Percentiles rank a stretch among this genome's conserved stretches.
These are phyloP conservation scores for Ustilago nuda DNA, from an alignment of 1,284 basidiomycete genomes.

Conservation along the genomic window DNA sequence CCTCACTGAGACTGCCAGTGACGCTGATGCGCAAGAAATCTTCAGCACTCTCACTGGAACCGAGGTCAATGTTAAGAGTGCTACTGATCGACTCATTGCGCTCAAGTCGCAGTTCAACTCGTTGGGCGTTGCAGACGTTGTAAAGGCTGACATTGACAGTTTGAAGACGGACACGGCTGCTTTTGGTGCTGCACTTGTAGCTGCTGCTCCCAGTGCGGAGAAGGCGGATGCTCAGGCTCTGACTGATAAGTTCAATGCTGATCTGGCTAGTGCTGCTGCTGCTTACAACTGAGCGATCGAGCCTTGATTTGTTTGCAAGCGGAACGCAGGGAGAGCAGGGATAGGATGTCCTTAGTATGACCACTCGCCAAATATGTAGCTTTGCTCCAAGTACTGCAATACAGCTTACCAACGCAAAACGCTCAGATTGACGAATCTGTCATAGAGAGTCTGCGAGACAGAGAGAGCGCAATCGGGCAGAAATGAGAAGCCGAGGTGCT, in stretches of 20 bases:
- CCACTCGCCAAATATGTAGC: background rate
- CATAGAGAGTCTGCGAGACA: too few relatives aligned
- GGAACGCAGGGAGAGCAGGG: background rate
- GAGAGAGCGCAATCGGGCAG: too few relatives aligned
- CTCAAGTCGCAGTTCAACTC: slow-evolving; percentile 27
- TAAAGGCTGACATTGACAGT: slow-evolving; percentile 7
- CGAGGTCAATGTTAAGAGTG: slow-evolving; percentile 25
- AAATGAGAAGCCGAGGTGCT: too few relatives aligned
- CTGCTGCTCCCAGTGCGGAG: slow-evolving; percentile 2
- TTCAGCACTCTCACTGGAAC: slow-evolving; percentile 22
- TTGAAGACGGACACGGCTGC: slow-evolving; percentile 24
- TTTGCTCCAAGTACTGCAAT: background rate
- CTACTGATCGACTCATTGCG: slow-evolving; percentile 11
- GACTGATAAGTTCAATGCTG: slow-evolving; percentile 34
- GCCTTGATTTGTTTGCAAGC: background rate
- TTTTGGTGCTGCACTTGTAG: slow-evolving; percentile 19
- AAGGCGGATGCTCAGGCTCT: slow-evolving; percentile 4
- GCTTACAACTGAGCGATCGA: slow-evolving; percentile 9
- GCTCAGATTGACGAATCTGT: background rate
- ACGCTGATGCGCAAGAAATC: slow-evolving; percentile 18
- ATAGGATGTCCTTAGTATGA: background rate
- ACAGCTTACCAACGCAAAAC: background rate
- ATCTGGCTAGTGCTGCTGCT: slow-evolving; percentile 16
- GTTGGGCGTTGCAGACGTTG: slow-evolving; percentile 13
- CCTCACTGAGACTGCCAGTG: slow-evolving; percentile 20